Conservation (phyloP, 305 asterid species). For the Fraxinus paxiana region DNA sequence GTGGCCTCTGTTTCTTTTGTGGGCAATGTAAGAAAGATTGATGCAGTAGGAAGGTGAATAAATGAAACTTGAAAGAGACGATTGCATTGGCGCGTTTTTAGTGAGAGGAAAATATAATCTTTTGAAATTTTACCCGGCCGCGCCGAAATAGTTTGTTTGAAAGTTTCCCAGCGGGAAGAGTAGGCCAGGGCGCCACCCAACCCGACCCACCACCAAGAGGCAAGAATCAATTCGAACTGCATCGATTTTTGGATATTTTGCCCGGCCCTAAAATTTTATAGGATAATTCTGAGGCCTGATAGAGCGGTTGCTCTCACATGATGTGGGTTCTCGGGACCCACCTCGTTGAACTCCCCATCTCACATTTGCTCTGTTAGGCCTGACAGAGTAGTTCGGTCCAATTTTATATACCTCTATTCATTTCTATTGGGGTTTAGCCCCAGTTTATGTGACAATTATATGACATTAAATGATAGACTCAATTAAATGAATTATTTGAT, state of each 20-base stretch:
- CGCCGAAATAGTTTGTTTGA: slow-evolving; percentile 25
- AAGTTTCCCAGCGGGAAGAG: slow-evolving; percentile 20
- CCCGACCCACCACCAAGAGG: not conserved
- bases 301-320: too few relatives aligned
- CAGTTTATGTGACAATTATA: too few relatives aligned
- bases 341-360: too few relatives aligned
- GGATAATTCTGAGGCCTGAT: too few relatives aligned
- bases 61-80: not conserved
- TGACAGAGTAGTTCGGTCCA: too few relatives aligned
- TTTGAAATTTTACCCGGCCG: slow-evolving; percentile 25
- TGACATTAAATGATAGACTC: too few relatives aligned
- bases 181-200: not conserved
- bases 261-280: too few relatives aligned
- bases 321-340: too few relatives aligned
- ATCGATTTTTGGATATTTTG: not conserved
- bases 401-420: too few relatives aligned
- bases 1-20: not conserved
- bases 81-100: slow-evolving; percentile 8
- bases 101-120: not conserved
- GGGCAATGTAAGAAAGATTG: not conserved
- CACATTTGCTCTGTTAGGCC: too few relatives aligned
- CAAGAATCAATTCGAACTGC: not conserved
- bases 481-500: too few relatives aligned
- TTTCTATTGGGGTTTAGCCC: too few relatives aligned
- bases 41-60: not conserved